These are phyloP conservation scores for Ascobolus immersus DNA, from an alignment of 495 filamentous ascomycete genomes.

Conservation along the genomic window DNA sequence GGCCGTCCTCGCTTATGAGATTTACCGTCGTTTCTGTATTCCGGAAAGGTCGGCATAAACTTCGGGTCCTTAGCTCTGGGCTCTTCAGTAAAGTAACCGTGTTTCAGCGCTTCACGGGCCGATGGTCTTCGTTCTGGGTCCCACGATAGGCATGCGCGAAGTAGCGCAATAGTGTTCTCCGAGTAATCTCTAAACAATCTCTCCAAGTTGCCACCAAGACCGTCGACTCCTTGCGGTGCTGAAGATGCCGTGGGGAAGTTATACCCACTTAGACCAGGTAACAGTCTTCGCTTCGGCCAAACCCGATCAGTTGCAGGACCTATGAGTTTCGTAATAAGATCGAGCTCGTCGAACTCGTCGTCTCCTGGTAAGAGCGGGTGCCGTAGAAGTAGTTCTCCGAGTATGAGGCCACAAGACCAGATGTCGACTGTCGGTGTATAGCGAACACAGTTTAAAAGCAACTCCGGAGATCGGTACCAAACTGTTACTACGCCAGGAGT, in stretches of 20 bases:
- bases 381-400: constrained; percentile 21
- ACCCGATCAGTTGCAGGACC: constrained; percentile 19
- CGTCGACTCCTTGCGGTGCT: constrained; percentile 6
- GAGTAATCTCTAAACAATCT: constrained; percentile 9
- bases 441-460: constrained; percentile 21
- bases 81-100: constrained; percentile 17
- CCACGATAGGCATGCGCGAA: constrained; percentile 15
- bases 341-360: constrained; percentile 20
- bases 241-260: background rate
- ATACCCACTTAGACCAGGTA: constrained; percentile 11
- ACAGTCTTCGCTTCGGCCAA: constrained; percentile 16
- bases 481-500: constrained; percentile 24
- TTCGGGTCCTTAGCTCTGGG: constrained; percentile 18
- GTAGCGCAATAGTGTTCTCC: constrained; percentile 12
- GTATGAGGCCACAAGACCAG: constrained; percentile 24
- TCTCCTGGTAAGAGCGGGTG: constrained; percentile 21
- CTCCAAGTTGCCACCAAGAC: constrained; percentile 10
- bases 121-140: constrained; percentile 13
- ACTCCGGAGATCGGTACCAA: constrained; percentile 20
- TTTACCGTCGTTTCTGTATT: constrained; percentile 21
- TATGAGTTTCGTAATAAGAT: constrained; percentile 20
- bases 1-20: too few species aligned
- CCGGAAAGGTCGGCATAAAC: constrained; percentile 22
- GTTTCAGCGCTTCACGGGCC: constrained; percentile 9
- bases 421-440: constrained; percentile 21